Evolutionary conservation across 352 stramenopile genomes (phyloP).

Genomic region (Phytopythium ostracodes): DNA sequence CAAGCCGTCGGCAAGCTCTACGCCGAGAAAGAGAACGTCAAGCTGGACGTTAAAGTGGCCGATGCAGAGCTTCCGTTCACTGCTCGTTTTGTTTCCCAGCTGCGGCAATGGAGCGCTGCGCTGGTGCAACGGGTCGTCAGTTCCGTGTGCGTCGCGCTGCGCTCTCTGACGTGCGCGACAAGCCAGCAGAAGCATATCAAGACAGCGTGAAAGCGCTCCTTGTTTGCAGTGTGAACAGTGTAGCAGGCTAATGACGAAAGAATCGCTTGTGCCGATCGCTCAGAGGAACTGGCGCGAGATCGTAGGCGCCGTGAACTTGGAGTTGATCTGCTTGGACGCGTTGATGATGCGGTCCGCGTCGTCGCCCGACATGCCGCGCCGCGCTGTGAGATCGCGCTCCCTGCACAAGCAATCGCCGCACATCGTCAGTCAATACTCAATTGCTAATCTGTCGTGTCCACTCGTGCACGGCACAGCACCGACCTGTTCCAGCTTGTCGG

Average conservation of each 20-base stretch:
- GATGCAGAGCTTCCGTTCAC: not conserved
- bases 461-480: not conserved
- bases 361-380: conserved; percentile 60
- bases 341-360: conserved; percentile 72
- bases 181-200: not conserved
- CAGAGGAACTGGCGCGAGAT: conserved; percentile 84
- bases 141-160: conserved; percentile 4
- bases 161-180: not conserved
- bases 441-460: not conserved
- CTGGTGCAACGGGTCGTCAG: conserved; percentile 16
- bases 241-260: not conserved
- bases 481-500: conserved; percentile 62
- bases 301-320: conserved; percentile 81
- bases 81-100: not conserved
- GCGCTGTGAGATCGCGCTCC: conserved; percentile 62
- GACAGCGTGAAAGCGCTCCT: not conserved
- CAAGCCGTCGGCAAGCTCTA: conserved; percentile 69
- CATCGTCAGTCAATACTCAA: not conserved
- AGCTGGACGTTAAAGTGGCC: not conserved
- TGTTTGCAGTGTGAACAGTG: not conserved
- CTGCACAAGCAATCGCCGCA: conserved; percentile 15
- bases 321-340: conserved; percentile 75
- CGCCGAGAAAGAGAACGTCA: conserved; percentile 51
- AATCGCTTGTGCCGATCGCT: too few species aligned
- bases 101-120: conserved; percentile 9